A percentile compares a stretch with the other conserved stretches of the same genome.
Evolutionary conservation across 305 asterid genomes (phyloP).

Genomic region (Plantago coronopus): DNA sequence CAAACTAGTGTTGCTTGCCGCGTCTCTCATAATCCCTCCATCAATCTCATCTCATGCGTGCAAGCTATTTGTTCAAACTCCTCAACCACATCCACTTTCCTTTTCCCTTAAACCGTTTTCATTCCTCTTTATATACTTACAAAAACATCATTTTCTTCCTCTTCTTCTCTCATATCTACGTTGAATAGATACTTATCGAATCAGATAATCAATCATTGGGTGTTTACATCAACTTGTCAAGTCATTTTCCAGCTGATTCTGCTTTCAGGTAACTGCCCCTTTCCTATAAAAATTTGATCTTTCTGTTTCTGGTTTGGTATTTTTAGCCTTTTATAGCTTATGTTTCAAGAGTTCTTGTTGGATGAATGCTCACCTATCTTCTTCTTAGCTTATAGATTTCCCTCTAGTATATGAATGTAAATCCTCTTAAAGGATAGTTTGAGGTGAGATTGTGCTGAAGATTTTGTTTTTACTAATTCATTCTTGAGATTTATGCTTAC

Average conservation of each 20-base stretch:
- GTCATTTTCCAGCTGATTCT: conserved; percentile 23
- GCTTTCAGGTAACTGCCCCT: conserved; percentile 23
- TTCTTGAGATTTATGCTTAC: not conserved
- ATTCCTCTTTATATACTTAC: conserved; percentile 33
- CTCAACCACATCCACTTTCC: conserved; percentile 23
- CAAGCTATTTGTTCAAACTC: conserved; percentile 50
- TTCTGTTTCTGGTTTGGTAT: not conserved
- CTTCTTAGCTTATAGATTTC: conserved; percentile 1
- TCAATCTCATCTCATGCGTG: conserved; percentile 59
- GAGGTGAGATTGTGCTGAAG: no score
- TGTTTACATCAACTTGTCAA: conserved; percentile 13
- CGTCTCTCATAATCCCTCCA: conserved; percentile 39
- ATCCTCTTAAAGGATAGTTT: no score
- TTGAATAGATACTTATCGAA: no score
- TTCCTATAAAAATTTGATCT: not conserved
- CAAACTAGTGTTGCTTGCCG: conserved; percentile 56
- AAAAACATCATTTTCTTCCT: conserved; percentile 21
- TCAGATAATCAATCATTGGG: conserved; percentile 14
- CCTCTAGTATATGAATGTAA: not conserved
- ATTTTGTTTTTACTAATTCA: not conserved
- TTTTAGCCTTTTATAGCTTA: not conserved
- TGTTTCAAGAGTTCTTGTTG: not conserved
- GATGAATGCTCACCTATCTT: no score
- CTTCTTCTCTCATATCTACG: no score
- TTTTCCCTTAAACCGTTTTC: conserved; percentile 36